Percentiles rank a stretch among this genome's conserved stretches.
phyloP scores from a whole-genome alignment of 2,329 filamentous ascomycete genomes.

The Colletotrichum chlorophyti region DNA sequence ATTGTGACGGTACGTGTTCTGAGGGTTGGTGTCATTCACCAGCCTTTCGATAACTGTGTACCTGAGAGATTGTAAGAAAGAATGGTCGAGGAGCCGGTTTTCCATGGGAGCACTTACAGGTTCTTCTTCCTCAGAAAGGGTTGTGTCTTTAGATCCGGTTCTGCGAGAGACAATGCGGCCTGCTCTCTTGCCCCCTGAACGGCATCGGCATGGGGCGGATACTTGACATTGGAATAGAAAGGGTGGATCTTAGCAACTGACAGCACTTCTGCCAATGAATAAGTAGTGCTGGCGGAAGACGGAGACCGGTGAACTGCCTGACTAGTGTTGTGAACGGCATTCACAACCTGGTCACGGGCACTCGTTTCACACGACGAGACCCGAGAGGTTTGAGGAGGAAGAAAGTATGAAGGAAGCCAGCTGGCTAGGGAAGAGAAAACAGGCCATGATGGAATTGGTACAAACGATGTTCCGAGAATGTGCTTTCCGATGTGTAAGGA shows the following conservation, averaged over 20 bases:
- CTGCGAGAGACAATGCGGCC: background rate
- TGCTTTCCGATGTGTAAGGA: too few relatives aligned
- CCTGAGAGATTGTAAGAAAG: conserved; percentile 30
- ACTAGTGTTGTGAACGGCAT: background rate
- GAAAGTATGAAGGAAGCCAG: background rate
- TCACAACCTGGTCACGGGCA: background rate
- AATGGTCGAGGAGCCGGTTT: background rate
- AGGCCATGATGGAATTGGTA: background rate
- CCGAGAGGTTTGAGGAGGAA: background rate
- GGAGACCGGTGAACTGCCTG: background rate
- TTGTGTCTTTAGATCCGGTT: background rate
- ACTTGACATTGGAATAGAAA: conserved; percentile 39
- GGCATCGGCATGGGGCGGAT: conserved; percentile 36
- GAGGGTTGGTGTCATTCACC: conserved; percentile 37
- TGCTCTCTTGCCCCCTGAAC: conserved; percentile 16
- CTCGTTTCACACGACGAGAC: background rate
- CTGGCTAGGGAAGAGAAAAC: background rate
- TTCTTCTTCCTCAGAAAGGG: background rate
- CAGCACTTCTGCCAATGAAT: conserved; percentile 39
- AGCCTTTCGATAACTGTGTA: conserved; percentile 44
- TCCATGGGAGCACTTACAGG: background rate
- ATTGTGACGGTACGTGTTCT: conserved; percentile 45
- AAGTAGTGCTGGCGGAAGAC: conserved; percentile 19
- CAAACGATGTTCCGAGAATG: too few relatives aligned
- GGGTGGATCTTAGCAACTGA: conserved; percentile 43